Conservation (phyloP, 345 rosid genomes). For the Arabidopsis suecica region DNA sequence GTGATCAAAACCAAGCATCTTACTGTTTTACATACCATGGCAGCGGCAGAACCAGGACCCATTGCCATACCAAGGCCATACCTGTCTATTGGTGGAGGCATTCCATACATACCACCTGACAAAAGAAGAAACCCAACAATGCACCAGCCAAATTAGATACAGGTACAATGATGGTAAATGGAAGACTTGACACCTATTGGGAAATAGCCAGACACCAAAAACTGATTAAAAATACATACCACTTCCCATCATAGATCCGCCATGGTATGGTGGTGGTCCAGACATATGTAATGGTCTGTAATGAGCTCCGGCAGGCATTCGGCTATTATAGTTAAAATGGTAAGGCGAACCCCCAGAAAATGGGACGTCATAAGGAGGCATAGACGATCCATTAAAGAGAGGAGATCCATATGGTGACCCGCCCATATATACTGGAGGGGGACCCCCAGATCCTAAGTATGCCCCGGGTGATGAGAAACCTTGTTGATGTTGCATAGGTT, state of each 20-base stretch:
- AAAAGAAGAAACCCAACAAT: slow-evolving; percentile 20
- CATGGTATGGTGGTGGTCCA: slow-evolving; percentile 83
- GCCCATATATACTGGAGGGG: slow-evolving; percentile 86
- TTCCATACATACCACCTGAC: slow-evolving; percentile 82
- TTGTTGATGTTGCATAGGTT: slow-evolving; percentile 71
- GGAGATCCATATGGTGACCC: slow-evolving; percentile 94
- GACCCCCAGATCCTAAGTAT: slow-evolving; percentile 77
- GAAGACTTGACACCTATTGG: slow-evolving; percentile 8
- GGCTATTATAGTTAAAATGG: slow-evolving; percentile 76
- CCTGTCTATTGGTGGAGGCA: slow-evolving; percentile 91
- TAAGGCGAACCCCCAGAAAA: slow-evolving; percentile 94
- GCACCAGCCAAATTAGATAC: slow-evolving; percentile 27
- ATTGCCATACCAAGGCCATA: slow-evolving; percentile 87
- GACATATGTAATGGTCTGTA: slow-evolving; percentile 82
- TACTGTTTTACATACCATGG: slow-evolving; percentile 66
- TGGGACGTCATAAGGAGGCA: slow-evolving; percentile 88
- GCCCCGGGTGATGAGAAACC: slow-evolving; percentile 73
- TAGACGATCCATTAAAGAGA: slow-evolving; percentile 73
- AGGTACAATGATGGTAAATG: neutral
- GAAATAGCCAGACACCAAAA: slow-evolving; percentile 20
- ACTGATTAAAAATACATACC: slow-evolving; percentile 47
- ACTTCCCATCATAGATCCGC: slow-evolving; percentile 88
- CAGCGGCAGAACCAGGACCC: slow-evolving; percentile 71
- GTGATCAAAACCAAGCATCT: slow-evolving; percentile 27
- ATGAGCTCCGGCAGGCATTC: slow-evolving; percentile 83